Conservation (phyloP, 306 rosid genomes). For the Rosa persica region DNA sequence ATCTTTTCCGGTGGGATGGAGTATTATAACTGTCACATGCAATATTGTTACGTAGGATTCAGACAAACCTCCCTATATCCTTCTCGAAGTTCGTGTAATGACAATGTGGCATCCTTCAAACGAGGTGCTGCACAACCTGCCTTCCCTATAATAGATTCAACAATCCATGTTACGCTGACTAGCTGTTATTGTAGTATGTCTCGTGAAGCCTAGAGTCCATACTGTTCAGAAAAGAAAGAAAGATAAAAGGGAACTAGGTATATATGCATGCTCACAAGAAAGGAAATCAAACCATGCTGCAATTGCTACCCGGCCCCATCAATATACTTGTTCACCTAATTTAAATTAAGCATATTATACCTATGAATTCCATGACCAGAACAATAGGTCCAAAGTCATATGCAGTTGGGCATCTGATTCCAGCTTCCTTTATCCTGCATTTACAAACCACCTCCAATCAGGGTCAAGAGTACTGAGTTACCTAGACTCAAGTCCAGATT, state of each 20-base stretch:
- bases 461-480: too few relatives aligned
- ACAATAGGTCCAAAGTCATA: constrained; percentile 59
- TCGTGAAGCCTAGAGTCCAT: not conserved
- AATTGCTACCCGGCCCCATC: too few relatives aligned
- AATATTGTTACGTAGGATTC: constrained; percentile 7
- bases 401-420: constrained; percentile 76
- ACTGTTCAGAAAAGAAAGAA: not conserved
- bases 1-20: not conserved
- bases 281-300: too few relatives aligned
- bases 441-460: constrained; percentile 2
- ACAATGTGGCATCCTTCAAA: constrained; percentile 79
- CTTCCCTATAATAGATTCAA: constrained; percentile 53
- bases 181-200: not conserved
- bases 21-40: not conserved
- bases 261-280: not conserved
- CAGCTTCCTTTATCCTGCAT: constrained; percentile 76
- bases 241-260: not conserved
- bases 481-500: not conserved
- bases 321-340: too few relatives aligned
- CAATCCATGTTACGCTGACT: constrained; percentile 17
- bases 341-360: constrained; percentile 14
- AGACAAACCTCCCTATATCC: constrained; percentile 69
- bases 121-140: constrained; percentile 92
- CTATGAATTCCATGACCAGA: constrained; percentile 88
- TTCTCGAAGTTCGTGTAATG: constrained; percentile 74